phyloP scores from a whole-genome alignment of 495 filamentous ascomycete genomes.

The Aspergillus asperescens region DNA sequence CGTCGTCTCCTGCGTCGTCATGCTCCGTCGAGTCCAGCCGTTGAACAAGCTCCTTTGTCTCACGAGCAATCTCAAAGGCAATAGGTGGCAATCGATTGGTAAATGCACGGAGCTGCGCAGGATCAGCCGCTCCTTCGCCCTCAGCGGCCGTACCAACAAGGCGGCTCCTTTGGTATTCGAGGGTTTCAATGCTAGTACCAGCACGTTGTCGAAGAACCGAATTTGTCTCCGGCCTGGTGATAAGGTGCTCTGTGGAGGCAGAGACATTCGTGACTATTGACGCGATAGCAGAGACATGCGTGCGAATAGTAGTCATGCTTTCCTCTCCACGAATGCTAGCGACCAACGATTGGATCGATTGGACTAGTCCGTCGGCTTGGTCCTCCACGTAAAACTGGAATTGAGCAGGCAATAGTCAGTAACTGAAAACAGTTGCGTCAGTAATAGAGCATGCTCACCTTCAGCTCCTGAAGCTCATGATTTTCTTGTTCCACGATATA shows the following conservation, averaged over 20 bases:
- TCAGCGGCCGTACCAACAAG: slow-evolving; percentile 63
- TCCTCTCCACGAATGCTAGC: slow-evolving; percentile 69
- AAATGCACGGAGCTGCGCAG: slow-evolving; percentile 56
- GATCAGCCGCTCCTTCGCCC: slow-evolving; percentile 50
- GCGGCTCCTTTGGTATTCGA: slow-evolving; percentile 59
- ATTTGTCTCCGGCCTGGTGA: slow-evolving; percentile 38
- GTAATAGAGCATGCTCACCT: slow-evolving; percentile 37
- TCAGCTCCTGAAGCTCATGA: slow-evolving; percentile 66
- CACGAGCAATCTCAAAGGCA: slow-evolving; percentile 80
- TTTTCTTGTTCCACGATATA: slow-evolving; percentile 41
- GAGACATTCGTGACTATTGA: slow-evolving; percentile 66
- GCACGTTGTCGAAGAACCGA: slow-evolving; percentile 49
- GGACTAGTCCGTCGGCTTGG: slow-evolving; percentile 73
- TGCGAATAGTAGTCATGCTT: slow-evolving; percentile 58
- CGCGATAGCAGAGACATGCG: slow-evolving; percentile 66
- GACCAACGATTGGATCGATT: slow-evolving; percentile 77
- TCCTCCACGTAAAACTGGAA: slow-evolving; percentile 73
- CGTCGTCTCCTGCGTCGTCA: slow-evolving; percentile 36
- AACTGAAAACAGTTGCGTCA: not conserved
- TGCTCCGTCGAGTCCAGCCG: slow-evolving; percentile 35
- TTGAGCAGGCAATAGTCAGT: slow-evolving; percentile 1
- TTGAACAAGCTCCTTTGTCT: slow-evolving; percentile 70
- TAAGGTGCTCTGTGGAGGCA: slow-evolving; percentile 56
- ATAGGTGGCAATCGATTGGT: slow-evolving; percentile 71
- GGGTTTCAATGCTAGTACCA: slow-evolving; percentile 56